Percentiles rank a stretch among this genome's conserved stretches.
Conservation (phyloP, 73 alveolate genomes). For the Effrenium voratum region DNA sequence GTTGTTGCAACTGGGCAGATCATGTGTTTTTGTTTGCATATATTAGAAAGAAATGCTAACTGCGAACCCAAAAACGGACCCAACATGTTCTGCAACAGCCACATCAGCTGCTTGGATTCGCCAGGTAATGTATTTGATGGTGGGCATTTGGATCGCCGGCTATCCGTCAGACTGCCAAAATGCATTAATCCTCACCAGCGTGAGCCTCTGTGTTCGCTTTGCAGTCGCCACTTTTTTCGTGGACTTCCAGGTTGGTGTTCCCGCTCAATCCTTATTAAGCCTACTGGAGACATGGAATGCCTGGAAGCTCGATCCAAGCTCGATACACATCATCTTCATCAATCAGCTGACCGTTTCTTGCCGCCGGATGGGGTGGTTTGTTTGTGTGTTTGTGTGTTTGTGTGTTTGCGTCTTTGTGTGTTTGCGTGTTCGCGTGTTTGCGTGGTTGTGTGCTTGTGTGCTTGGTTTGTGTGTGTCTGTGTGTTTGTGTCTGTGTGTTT, state of each 20-base stretch:
- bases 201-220: neutral
- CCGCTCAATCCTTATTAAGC: neutral
- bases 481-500: no score
- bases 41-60: neutral
- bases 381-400: no score
- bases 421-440: no score
- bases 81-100: neutral
- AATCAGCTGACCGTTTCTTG: conserved; percentile 26
- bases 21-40: neutral
- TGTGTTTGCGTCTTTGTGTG: no score
- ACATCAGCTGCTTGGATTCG: neutral
- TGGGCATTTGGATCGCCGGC: conserved; percentile 33
- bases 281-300: neutral
- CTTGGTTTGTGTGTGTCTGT: no score
- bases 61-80: neutral
- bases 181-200: neutral
- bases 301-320: neutral
- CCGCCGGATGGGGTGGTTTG: neutral
- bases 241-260: neutral
- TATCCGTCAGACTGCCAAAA: neutral
- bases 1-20: conserved; percentile 43
- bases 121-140: conserved; percentile 67
- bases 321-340: neutral
- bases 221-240: neutral
- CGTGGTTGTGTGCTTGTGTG: no score